A percentile compares a stretch with the other conserved stretches of the same genome.
Conservation (phyloP, 768 basidiomycete genomes). For the Crassisporium funariophilum region DNA sequence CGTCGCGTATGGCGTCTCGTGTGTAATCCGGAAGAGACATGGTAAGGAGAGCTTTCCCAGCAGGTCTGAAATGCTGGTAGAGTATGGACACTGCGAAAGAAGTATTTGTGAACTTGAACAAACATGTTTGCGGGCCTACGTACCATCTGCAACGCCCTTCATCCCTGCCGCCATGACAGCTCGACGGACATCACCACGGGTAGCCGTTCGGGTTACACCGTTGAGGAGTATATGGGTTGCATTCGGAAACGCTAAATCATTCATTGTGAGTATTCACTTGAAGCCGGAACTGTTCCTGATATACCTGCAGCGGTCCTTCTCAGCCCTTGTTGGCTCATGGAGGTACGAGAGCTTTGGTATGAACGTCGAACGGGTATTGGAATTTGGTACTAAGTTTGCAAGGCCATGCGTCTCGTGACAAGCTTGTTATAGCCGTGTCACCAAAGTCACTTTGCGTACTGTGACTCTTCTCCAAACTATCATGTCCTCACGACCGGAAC, state of each 20-base stretch:
- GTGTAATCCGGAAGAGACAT: slow-evolving; percentile 50
- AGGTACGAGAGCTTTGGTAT: too few species aligned
- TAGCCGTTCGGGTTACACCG: slow-evolving; percentile 52
- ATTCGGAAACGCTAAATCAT: too few species aligned
- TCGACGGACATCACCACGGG: slow-evolving; percentile 57
- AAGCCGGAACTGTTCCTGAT: too few species aligned
- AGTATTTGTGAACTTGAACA: slow-evolving; percentile 1
- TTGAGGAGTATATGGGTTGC: slow-evolving; percentile 48
- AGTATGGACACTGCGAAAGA: slow-evolving; percentile 52
- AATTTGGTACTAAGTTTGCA: too few species aligned
- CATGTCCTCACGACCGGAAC: slow-evolving; percentile 62
- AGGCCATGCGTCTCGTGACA: too few species aligned
- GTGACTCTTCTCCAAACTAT: neutral
- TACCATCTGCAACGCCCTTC: slow-evolving; percentile 50
- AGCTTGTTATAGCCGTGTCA: slow-evolving; percentile 7
- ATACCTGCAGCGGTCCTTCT: too few species aligned
- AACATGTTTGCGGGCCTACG: slow-evolving; percentile 5
- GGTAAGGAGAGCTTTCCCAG: slow-evolving; percentile 59
- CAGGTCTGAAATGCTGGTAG: slow-evolving; percentile 62
- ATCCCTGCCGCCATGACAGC: slow-evolving; percentile 41
- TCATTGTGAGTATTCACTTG: too few species aligned
- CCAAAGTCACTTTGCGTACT: slow-evolving; percentile 9
- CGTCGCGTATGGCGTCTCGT: slow-evolving; percentile 38
- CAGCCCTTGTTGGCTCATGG: too few species aligned
- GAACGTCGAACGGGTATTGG: too few species aligned